Evolutionary conservation across 2,329 filamentous ascomycete species (phyloP), one percentile per base, ranked within the genome.

Genomic region (Stemphylium lycopersici): DNA sequence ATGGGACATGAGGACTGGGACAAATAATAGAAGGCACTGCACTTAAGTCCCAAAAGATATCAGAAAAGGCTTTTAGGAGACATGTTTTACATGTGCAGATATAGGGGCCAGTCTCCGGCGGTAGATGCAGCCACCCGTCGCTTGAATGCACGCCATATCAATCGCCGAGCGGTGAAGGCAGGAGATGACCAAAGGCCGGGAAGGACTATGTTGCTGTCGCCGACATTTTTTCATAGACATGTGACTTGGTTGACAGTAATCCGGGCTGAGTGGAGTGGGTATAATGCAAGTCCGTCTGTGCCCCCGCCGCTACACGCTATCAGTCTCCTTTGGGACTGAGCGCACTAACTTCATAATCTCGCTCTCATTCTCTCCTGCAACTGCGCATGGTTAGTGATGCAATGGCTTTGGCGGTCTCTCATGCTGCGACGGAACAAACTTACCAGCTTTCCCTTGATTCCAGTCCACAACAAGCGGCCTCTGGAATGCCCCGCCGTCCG

Each of bases 381-480:
- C 84, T 83, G 59, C 22, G 22, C 6, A 16, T 10, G 3, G 51
- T 65, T 53, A 66, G 59, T 37, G 39, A 41, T 8, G n/a, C 24
- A 50, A 12, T 34, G 5, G n/a, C 42, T 5, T 18, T 6, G 12
- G 3, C 22, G 24, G 13, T 4, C 2, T 45, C 22, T 16, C 13
- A 26, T n/a, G 26, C 20, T 34, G 24, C n/a, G 5, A 5, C 18
- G 32, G 20, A 10, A 26, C 32, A 36, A 43, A 71, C 78, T 50
- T 75, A 78, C 90, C 81, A 41, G 88, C 93, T 74, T 87, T 90
- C 61, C 93, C 95, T 74, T 93, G 93, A 73, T 89, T 91, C 95
- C 95, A 98, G 74, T 98, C 93, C 47, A 98, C 93, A 79, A 95
- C 90, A 73, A 97, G 78, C 22, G 93, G 93, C 63, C 88, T 79